Base-by-base conservation (phyloP, 2,329 filamentous ascomycete genomes). In the Scolecobasidium constrictum region DNA sequence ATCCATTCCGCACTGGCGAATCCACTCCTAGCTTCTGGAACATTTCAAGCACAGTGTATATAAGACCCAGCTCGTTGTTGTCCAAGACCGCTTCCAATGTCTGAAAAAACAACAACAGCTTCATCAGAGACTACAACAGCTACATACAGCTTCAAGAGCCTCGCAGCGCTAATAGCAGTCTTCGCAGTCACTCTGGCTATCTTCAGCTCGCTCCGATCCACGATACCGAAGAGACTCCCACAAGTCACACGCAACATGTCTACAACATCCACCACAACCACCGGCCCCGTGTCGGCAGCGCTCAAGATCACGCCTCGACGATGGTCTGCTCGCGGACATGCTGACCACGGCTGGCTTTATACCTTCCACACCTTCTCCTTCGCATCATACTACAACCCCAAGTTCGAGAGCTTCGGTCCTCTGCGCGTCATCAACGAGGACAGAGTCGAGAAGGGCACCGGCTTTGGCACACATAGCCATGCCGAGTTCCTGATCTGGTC, bases 371-470 rank as follows among this genome's bases (percentile, higher is more conserved):
- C 81, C 49, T 93, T 94, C 69, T 81, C 75, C 54, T 93, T 94
- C 61, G 84, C 84, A 34, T 70, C 63, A 31, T 80, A 80, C 64
- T 78, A 79, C 60, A 72, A 86, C 56, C 80, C 82, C 2, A 59
- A 63, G 19, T 82, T 78, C 64, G 72, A 72, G 36, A 71, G 74
- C 48, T 93, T 83, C 56, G 86, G 87, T 5, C 74, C 80, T 19
- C 72, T 94, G 37, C 78, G 86, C 44, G 86, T 94, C 31, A 78
- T 94, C 54, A 94, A 94, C 56, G 86, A 94, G 66, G 86, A 94
- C 60, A 81, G 85, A 23, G 86, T 94, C 23, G 74, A 77, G 53
- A 67, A 79, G 20, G 73, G 77, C 46, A 77, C 73, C 7, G 86
- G 86, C 4, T 94, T 94, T 64, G 85, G 86, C 3, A 87, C 84